Percentiles rank a stretch among this genome's conserved stretches.
Conservation (phyloP, 768 basidiomycete genomes). For the Lyophyllum decastes region DNA sequence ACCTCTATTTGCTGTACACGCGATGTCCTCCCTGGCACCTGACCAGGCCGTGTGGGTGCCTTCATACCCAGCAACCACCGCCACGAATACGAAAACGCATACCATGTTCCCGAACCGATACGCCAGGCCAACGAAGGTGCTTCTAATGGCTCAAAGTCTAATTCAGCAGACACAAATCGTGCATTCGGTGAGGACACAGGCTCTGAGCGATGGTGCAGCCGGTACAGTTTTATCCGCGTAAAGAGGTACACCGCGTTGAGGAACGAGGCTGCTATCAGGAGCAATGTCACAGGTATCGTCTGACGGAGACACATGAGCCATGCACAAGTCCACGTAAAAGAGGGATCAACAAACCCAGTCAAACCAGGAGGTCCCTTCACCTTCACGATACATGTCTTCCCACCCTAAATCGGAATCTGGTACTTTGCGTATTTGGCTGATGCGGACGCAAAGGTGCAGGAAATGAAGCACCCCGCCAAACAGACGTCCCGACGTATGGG, state of each 20-base stretch:
- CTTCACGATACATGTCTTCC: slow-evolving; percentile 78
- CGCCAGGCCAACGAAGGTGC: slow-evolving; percentile 48
- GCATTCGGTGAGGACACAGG: slow-evolving; percentile 73
- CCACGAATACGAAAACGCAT: slow-evolving; percentile 54
- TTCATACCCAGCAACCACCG: slow-evolving; percentile 69
- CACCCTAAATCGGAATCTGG: slow-evolving; percentile 73
- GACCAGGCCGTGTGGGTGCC: slow-evolving; percentile 38
- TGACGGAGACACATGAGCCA: slow-evolving; percentile 23
- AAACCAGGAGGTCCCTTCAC: slow-evolving; percentile 66
- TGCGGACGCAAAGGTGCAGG: slow-evolving; percentile 64
- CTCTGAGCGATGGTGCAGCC: slow-evolving; percentile 61
- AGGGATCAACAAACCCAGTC: slow-evolving; percentile 63
- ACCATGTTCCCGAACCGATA: slow-evolving; percentile 48
- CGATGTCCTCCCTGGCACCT: slow-evolving; percentile 41
- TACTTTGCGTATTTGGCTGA: slow-evolving; percentile 55
- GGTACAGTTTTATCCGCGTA: slow-evolving; percentile 69
- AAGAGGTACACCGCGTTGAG: slow-evolving; percentile 69
- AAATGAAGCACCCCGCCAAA: slow-evolving; percentile 68
- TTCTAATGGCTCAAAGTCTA: slow-evolving; percentile 45
- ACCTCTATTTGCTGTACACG: slow-evolving; percentile 77
- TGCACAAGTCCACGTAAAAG: slow-evolving; percentile 12
- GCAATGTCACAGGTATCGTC: slow-evolving; percentile 65
- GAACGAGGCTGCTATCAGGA: slow-evolving; percentile 55
- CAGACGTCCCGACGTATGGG: slow-evolving; percentile 65
- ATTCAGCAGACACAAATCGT: slow-evolving; percentile 59